A percentile compares a stretch with the other conserved stretches of the same genome.
Evolutionary conservation across 1,284 basidiomycete species (phyloP).

Genomic region (Cutaneotrichosporon spelunceum): DNA sequence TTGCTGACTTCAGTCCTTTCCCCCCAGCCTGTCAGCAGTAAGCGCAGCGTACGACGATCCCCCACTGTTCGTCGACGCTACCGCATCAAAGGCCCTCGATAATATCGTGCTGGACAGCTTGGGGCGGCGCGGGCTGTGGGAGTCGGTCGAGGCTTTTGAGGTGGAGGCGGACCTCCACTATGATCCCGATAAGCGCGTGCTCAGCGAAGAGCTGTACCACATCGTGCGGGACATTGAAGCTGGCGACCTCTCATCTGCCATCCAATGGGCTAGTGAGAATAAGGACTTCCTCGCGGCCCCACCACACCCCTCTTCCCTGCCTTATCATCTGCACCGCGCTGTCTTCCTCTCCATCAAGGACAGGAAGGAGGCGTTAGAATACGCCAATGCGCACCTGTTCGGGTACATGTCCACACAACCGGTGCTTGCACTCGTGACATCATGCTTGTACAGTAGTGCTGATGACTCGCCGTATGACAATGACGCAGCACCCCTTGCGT

Average conservation of each 20-base stretch:
- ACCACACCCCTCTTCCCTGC: slow-evolving; percentile 64
- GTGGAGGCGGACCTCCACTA: slow-evolving; percentile 65
- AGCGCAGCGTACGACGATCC: slow-evolving; percentile 46
- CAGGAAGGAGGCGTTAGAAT: slow-evolving; percentile 60
- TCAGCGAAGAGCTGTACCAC: slow-evolving; percentile 68
- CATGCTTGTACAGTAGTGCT: slow-evolving; percentile 58
- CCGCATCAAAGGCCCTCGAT: slow-evolving; percentile 36
- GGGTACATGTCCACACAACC: slow-evolving; percentile 70
- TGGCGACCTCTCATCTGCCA: slow-evolving; percentile 68
- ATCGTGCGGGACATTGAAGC: slow-evolving; percentile 67
- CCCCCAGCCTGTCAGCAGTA: slow-evolving; percentile 42
- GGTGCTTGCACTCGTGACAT: slow-evolving; percentile 72
- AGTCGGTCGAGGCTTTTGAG: slow-evolving; percentile 39
- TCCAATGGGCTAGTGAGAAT: slow-evolving; percentile 74
- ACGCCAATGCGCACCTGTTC: slow-evolving; percentile 67
- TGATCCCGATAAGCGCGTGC: slow-evolving; percentile 57
- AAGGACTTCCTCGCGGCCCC: slow-evolving; percentile 63
- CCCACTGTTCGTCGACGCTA: slow-evolving; percentile 41
- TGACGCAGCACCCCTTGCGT: slow-evolving; percentile 61
- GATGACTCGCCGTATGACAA: slow-evolving; percentile 30
- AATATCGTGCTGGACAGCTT: slow-evolving; percentile 43
- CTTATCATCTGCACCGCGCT: slow-evolving; percentile 81
- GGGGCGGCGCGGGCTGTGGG: slow-evolving; percentile 44
- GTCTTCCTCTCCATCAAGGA: slow-evolving; percentile 64
- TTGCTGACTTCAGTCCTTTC: slow-evolving; percentile 40